Evolutionary conservation across 2,329 filamentous ascomycete species (phyloP).

Genomic region (Aureobasidium sp.): DNA sequence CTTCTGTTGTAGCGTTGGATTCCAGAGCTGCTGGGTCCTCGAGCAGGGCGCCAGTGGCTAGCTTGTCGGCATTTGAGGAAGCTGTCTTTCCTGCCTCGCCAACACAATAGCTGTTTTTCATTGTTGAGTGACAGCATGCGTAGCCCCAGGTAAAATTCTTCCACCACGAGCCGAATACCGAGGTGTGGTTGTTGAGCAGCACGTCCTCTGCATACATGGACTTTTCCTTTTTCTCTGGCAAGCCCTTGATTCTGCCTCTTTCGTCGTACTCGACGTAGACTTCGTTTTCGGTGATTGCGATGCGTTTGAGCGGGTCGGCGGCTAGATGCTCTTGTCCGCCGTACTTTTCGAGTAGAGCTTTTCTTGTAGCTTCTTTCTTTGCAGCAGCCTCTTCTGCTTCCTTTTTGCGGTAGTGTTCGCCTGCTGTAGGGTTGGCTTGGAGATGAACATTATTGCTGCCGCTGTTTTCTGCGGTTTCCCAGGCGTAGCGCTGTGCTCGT

Average conservation of each 20-base stretch:
- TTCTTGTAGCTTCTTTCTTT: conserved; percentile 59
- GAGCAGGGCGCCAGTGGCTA: conserved; percentile 43
- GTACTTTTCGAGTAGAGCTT: conserved; percentile 71
- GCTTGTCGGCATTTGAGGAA: conserved; percentile 65
- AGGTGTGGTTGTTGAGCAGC: conserved; percentile 80
- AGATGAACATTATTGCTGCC: conserved; percentile 76
- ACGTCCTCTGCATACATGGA: conserved; percentile 92
- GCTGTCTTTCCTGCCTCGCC: conserved; percentile 79
- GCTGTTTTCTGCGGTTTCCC: conserved; percentile 83
- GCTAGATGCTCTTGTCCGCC: conserved; percentile 58
- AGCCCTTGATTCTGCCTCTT: conserved; percentile 80
- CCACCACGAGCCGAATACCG: conserved; percentile 98
- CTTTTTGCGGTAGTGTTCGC: conserved; percentile 74
- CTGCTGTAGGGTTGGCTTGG: conserved; percentile 92
- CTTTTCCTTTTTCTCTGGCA: conserved; percentile 63
- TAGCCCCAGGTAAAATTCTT: conserved; percentile 92
- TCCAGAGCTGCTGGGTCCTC: conserved; percentile 18
- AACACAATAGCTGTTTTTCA: conserved; percentile 97
- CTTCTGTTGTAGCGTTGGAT: conserved; percentile 17
- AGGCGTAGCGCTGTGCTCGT: conserved; percentile 78
- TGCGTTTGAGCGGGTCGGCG: conserved; percentile 50
- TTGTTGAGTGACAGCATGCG: conserved; percentile 82
- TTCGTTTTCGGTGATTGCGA: conserved; percentile 71
- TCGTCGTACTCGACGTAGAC: conserved; percentile 92
- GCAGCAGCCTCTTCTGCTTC: conserved; percentile 64